Evolutionary conservation across 441 rosid species (phyloP), one percentile per base, ranked within the genome.

Genomic region (Eutrema salsugineum): DNA sequence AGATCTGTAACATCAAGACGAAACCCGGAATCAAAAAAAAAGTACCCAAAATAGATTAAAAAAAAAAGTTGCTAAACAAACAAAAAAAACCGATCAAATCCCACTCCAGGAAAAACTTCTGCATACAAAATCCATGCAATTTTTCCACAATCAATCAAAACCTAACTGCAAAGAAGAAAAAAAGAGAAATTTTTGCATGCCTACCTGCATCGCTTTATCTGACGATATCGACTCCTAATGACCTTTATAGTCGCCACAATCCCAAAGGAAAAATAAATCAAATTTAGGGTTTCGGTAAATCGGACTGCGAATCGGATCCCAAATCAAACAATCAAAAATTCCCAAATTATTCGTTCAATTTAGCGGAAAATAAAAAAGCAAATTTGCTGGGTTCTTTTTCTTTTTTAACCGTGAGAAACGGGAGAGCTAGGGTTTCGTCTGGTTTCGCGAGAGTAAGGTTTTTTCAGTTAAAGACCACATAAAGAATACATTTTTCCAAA

Each of bases 351-450:
- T 58, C 32, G 72, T 67, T 59, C 78, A 71, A 72, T 78, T 85
- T 65, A 66, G 66, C 66, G 56, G 20, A 51, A 50, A 66, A 40
- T 36, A 58, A 64, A 75, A 35, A 54, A 50, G 22, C 59, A 58
- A 68, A 47, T 64, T 73, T 44, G 43, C 47, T 57, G 59, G 24
- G 4, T 55, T 27, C 49, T 47, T 33, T 61, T 75, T 49, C 5
- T 40, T 68, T 73, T 79, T 80, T 77, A 72, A 83, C 80, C 91
- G 88, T 57, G 78, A 76, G 78, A 76, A 77, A 81, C 78, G 80
- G 78, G 63, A 72, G 83, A 71, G 83, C 93, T 86, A 86, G 96
- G 96, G 95, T 82, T 87, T 87, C 88, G 64, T 85, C 81, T 79
- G 83, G 86, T 79, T 78, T 73, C 85, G 81, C 82, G 70, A 79